Conservation (phyloP, 176 grass and related monocot species). For the Panicum miliaceum region DNA sequence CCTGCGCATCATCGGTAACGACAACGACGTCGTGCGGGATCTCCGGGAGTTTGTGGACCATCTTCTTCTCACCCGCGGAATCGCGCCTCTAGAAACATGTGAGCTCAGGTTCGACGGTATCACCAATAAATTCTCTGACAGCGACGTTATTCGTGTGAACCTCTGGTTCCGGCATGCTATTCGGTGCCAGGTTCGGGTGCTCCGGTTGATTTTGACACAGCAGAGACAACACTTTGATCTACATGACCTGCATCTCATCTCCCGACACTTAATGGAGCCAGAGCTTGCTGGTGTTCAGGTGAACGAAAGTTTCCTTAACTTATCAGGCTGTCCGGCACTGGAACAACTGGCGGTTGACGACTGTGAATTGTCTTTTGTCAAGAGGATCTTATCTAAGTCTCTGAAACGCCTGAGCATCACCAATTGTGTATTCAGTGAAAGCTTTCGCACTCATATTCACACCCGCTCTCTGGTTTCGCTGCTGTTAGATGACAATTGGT, state of each 20-base stretch:
- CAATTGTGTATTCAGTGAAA: rapidly evolving
- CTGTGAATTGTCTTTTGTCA: background rate
- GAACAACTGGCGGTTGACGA: background rate
- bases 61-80: background rate
- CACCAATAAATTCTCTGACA: background rate
- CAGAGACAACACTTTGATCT: rapidly evolving
- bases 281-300: background rate
- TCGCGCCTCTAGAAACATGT: background rate
- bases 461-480: background rate
- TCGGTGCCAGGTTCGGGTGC: background rate
- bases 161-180: constrained; percentile 21
- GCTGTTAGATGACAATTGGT: background rate
- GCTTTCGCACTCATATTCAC: background rate
- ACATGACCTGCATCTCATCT: constrained; percentile 14
- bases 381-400: constrained; percentile 11
- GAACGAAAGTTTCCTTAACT: constrained; percentile 7
- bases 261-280: constrained; percentile 1
- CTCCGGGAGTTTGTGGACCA: background rate
- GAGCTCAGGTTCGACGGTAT: background rate
- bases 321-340: constrained; percentile 18
- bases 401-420: background rate
- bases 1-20: background rate
- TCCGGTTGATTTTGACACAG: background rate
- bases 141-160: background rate
- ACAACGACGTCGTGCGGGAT: no score